These are phyloP conservation scores for Phaseolus lunatus DNA, from an alignment of 306 rosid genomes.

Conservation along the genomic window DNA sequence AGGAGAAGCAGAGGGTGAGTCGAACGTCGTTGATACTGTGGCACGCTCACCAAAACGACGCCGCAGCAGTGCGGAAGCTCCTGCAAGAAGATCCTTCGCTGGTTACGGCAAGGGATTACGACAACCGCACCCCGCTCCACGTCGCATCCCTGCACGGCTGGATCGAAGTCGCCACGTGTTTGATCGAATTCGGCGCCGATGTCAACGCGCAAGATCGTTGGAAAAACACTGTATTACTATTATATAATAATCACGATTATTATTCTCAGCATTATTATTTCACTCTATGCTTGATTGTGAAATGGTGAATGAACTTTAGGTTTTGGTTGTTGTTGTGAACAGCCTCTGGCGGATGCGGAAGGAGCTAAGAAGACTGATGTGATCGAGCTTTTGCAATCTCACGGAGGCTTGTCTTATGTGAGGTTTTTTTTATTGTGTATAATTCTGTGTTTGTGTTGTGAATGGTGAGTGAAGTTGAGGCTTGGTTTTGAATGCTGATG, in stretches of 20 bases:
- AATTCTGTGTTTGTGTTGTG: background rate
- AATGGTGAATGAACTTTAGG: slow-evolving; percentile 11
- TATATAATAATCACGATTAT: background rate
- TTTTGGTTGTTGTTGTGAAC: slow-evolving; percentile 34
- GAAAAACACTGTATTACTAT: slow-evolving; percentile 77
- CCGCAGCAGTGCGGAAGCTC: slow-evolving; percentile 86
- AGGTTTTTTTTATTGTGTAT: slow-evolving; percentile 42
- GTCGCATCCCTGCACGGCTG: slow-evolving; percentile 96
- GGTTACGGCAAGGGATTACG: slow-evolving; percentile 86
- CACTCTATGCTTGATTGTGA: background rate
- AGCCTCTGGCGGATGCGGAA: slow-evolving; percentile 99
- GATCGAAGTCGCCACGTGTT: slow-evolving; percentile 84
- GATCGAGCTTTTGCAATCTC: slow-evolving; percentile 78
- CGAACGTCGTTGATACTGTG: slow-evolving; percentile 88
- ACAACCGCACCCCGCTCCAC: slow-evolving; percentile 92
- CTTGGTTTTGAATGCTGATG: slow-evolving; percentile 48
- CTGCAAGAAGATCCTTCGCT: slow-evolving; percentile 88
- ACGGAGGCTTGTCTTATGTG: slow-evolving; percentile 92
- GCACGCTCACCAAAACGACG: slow-evolving; percentile 97
- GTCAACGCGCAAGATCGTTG: slow-evolving; percentile 99
- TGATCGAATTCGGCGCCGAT: slow-evolving; percentile 84
- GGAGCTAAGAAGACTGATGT: slow-evolving; percentile 72
- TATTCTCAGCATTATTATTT: no score
- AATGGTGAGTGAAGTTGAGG: background rate
- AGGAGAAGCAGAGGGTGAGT: slow-evolving; percentile 89